Percentiles rank a stretch among this genome's conserved stretches.
Evolutionary conservation across 192 early-diverging fungal genomes (phyloP).

Genomic region (Haplosporangium gracile): DNA sequence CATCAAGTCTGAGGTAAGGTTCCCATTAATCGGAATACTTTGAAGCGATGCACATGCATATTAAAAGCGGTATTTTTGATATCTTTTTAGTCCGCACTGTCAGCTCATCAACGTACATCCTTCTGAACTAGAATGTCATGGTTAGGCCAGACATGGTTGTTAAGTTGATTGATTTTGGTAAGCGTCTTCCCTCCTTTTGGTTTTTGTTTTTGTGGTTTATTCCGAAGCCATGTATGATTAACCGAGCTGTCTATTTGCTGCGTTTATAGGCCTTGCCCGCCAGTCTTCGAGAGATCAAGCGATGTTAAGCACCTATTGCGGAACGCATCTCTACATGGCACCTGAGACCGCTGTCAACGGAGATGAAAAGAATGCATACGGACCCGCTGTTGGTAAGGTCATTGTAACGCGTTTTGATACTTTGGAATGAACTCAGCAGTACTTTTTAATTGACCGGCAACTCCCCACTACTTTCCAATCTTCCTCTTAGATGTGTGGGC

Average conservation of each 20-base stretch:
- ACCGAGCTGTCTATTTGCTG: neutral
- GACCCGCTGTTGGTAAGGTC: conserved; percentile 24
- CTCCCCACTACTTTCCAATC: neutral
- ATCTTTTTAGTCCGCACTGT: neutral
- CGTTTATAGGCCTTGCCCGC: conserved; percentile 35
- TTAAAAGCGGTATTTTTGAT: too few species aligned
- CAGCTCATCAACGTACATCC: neutral
- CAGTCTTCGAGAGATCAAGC: neutral
- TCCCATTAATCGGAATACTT: neutral
- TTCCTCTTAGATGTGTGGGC: conserved; percentile 38
- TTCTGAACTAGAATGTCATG: conserved; percentile 46
- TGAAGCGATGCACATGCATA: too few species aligned
- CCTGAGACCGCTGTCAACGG: conserved; percentile 19
- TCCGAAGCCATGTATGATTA: neutral
- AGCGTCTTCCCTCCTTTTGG: neutral
- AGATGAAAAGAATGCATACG: conserved; percentile 30
- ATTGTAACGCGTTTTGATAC: neutral
- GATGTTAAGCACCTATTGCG: conserved; percentile 17
- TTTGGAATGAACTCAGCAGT: neutral
- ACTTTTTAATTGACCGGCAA: neutral
- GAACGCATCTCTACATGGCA: conserved; percentile 38
- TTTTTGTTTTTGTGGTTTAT: neutral
- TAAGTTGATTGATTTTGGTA: conserved; percentile 53
- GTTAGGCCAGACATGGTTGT: neutral
- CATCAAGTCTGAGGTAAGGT: conserved; percentile 50